Evolutionary conservation across 1,284 basidiomycete genomes (phyloP), one percentile per base, ranked within the genome.

Genomic region (Melanopsichium pennsylvanicum): DNA sequence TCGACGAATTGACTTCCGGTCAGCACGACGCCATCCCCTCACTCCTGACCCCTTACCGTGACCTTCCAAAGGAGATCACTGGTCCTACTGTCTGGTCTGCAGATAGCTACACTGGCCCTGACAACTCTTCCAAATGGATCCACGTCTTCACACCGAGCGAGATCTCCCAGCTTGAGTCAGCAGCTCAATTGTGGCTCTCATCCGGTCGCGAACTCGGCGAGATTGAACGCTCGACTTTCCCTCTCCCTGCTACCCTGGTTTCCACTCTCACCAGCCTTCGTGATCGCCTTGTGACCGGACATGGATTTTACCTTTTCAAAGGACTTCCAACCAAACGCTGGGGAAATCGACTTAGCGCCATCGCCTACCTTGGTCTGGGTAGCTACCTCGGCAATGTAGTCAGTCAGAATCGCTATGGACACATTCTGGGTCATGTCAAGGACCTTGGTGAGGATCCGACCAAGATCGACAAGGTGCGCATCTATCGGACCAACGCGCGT

Each of bases 351-450:
- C 80, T 83, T 46, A 70, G 75, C 0, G 75, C 81, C 2, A 81
- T 82, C 13, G 81, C 82, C 43, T 84, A 82, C 60, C 77, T 83
- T 3, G 83, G 80, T n/a, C 71, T 83, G 9, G 82, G 82, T 2
- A 73, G 79, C 5, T 74, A 80, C 27, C 73, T 83, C 16, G 82
- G 82, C 21, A 77, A 80, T 25, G 70, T 80, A 2, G 61, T 83
- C 22, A 75, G 71, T 10, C 82, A 83, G 55, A 83, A 83, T 61
- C 64, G 75, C 16, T 83, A 82, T 64, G 82, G 82, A 1, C 82
- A 84, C 70, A 70, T 83, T 18, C 66, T 83, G 21, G 83, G 83
- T 0, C 83, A 84, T 56, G 83, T 84, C 61, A 83, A 83, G 69
- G 81, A 82, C 51, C 60, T 84, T 8, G 83, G 83, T 18, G 82